Percentiles rank a stretch among this genome's conserved stretches.
phyloP scores from a whole-genome alignment of 2,329 filamentous ascomycete genomes.

The Monosporascus cannonballus region DNA sequence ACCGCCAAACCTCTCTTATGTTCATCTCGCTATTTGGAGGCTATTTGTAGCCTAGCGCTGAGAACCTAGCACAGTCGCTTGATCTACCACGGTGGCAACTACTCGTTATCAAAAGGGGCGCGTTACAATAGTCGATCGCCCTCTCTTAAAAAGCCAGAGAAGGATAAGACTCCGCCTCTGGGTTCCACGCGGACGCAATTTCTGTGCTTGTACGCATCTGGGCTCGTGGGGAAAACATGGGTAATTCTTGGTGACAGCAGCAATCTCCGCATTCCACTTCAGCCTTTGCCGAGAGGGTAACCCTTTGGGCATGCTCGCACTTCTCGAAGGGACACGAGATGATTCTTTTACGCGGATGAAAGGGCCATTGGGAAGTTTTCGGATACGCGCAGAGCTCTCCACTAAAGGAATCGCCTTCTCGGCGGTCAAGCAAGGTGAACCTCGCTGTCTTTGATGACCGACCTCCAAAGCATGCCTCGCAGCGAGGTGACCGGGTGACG shows the following conservation, averaged over 20 bases:
- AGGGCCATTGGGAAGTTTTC: slow-evolving; percentile 19
- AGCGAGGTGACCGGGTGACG: slow-evolving; percentile 9
- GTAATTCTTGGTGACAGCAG: slow-evolving; percentile 33
- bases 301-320: slow-evolving; percentile 15
- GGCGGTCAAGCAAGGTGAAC: slow-evolving; percentile 25
- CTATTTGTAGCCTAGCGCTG: slow-evolving; percentile 2
- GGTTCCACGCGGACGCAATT: slow-evolving; percentile 30
- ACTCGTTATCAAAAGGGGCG: slow-evolving; percentile 5
- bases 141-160: slow-evolving; percentile 9
- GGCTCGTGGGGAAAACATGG: slow-evolving; percentile 32
- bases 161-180: slow-evolving; percentile 25
- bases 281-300: slow-evolving; percentile 17
- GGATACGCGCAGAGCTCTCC: slow-evolving; percentile 31
- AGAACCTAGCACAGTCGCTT: slow-evolving; percentile 7
- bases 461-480: slow-evolving; percentile 14
- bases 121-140: slow-evolving; percentile 6
- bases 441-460: slow-evolving; percentile 15
- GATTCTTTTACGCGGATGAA: slow-evolving; percentile 19
- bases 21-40: slow-evolving; percentile 6
- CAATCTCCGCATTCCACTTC: slow-evolving; percentile 29
- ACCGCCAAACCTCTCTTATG: slow-evolving; percentile 6
- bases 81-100: slow-evolving; percentile 4
- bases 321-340: slow-evolving; percentile 37
- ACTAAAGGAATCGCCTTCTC: slow-evolving; percentile 22
- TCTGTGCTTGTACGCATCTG: slow-evolving; percentile 33